Percentiles rank a stretch among this genome's conserved stretches.
phyloP scores from a whole-genome alignment of 164 flowering plant species.

The Malania oleifera region DNA sequence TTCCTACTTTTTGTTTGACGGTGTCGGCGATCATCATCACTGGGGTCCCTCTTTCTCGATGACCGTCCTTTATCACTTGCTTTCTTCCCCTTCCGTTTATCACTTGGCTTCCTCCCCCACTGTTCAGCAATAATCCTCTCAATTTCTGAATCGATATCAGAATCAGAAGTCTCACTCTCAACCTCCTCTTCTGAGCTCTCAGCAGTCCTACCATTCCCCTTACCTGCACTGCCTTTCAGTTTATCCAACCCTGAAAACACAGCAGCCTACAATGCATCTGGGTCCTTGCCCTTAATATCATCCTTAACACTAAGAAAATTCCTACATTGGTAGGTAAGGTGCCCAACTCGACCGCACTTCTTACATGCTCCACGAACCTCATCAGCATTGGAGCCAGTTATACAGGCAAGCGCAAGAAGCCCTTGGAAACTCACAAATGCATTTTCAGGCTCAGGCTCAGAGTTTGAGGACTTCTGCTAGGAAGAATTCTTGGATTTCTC shows the following conservation, averaged over 20 bases:
- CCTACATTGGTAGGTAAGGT: constrained; percentile 80
- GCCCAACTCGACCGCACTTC: constrained; percentile 95
- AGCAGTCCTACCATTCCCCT: constrained; percentile 16
- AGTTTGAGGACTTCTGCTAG: constrained; percentile 19
- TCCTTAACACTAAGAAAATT: constrained; percentile 80
- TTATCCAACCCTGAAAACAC: constrained; percentile 53
- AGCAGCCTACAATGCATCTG: constrained; percentile 41
- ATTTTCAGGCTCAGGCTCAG: constrained; percentile 74
- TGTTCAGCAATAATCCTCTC: constrained; percentile 74
- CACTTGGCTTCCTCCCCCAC: constrained; percentile 46
- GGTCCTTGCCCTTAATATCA: constrained; percentile 58
- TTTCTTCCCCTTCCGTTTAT: constrained; percentile 62
- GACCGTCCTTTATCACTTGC: constrained; percentile 24
- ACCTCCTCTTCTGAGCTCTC: constrained; percentile 60
- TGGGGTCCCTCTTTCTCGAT: constrained; percentile 21
- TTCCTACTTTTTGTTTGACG: constrained; percentile 35
- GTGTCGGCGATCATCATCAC: constrained; percentile 21
- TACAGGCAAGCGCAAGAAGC: constrained; percentile 80
- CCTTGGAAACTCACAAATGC: constrained; percentile 90
- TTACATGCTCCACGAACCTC: constrained; percentile 92
- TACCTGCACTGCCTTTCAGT: constrained; percentile 36
- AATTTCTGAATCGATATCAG: constrained; percentile 78
- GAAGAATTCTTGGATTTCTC: constrained; percentile 49
- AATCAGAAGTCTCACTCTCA: constrained; percentile 74
- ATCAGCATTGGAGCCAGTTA: constrained; percentile 71